Conservation (phyloP, 805 yeast species). For the Candida khao-thaluensis region DNA sequence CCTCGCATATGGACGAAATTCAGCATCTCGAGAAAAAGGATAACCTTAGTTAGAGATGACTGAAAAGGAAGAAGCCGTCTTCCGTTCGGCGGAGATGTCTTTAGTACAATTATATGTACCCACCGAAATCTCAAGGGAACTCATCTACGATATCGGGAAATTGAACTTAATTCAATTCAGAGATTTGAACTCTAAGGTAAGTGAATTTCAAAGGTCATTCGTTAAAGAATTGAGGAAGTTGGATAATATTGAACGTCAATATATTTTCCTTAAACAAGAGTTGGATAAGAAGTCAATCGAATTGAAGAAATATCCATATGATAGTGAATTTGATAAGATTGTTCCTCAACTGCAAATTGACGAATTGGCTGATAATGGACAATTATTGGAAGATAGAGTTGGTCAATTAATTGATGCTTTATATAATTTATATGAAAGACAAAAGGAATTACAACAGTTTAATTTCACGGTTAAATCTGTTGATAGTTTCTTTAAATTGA, state of each 20-base stretch:
- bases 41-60: not conserved
- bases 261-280: conserved; percentile 41
- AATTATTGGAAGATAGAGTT: conserved; percentile 70
- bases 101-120: conserved; percentile 89
- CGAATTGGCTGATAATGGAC: conserved; percentile 61
- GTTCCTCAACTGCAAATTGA: conserved; percentile 64
- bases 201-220: conserved; percentile 85
- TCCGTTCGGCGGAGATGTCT: conserved; percentile 93
- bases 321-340: conserved; percentile 21
- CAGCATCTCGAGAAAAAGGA: conserved; percentile 1
- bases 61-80: conserved; percentile 44
- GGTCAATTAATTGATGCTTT: conserved; percentile 67
- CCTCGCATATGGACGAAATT: not conserved
- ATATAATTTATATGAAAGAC: conserved; percentile 59
- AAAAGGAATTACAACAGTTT: conserved; percentile 67
- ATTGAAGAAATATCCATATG: conserved; percentile 27
- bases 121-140: conserved; percentile 83
- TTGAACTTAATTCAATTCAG: conserved; percentile 84
- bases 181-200: conserved; percentile 74
- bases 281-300: conserved; percentile 50
- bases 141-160: conserved; percentile 83
- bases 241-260: conserved; percentile 88
- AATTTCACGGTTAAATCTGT: conserved; percentile 49
- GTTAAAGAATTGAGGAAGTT: conserved; percentile 82
- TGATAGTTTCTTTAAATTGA: conserved; percentile 33